Conservation (phyloP, 2,329 filamentous ascomycete species). For the Beauveria scarabaeidicola region DNA sequence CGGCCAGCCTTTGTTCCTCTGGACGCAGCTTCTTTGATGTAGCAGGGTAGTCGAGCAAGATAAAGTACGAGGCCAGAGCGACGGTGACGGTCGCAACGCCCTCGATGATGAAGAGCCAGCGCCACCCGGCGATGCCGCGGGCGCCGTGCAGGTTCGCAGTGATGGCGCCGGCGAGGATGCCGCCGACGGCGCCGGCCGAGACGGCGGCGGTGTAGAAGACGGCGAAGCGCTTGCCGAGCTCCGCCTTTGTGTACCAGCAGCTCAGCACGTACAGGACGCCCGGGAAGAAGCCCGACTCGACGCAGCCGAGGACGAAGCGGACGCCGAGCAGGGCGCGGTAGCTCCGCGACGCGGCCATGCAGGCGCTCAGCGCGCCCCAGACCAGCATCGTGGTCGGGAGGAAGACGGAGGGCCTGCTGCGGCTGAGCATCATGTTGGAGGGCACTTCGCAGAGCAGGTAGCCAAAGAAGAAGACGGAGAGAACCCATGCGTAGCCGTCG, state of each 20-base stretch:
- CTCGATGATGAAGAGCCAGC: conserved; percentile 55
- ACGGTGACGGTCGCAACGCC: conserved; percentile 49
- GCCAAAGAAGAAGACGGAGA: conserved; percentile 49
- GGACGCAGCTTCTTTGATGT: conserved; percentile 52
- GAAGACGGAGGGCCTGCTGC: conserved; percentile 41
- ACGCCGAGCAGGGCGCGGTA: conserved; percentile 38
- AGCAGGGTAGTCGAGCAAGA: conserved; percentile 57
- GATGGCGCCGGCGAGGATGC: conserved; percentile 52
- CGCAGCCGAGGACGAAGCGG: conserved; percentile 43
- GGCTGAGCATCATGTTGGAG: conserved; percentile 46
- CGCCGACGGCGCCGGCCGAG: conserved; percentile 50
- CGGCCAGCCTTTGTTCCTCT: conserved; percentile 53
- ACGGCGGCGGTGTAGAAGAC: conserved; percentile 47
- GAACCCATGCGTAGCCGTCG: conserved; percentile 46
- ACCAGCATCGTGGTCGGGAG: conserved; percentile 44
- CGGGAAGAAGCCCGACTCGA: conserved; percentile 50
- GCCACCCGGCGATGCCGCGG: conserved; percentile 49
- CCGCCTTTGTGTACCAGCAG: conserved; percentile 47
- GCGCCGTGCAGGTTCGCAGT: conserved; percentile 48
- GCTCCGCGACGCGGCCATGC: conserved; percentile 41
- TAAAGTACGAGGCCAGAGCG: conserved; percentile 47
- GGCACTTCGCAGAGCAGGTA: conserved; percentile 49
- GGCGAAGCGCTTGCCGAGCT: conserved; percentile 45
- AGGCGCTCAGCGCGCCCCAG: conserved; percentile 47
- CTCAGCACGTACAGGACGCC: conserved; percentile 48